Evolutionary conservation across 2,329 filamentous ascomycete species (phyloP), one percentile per base, ranked within the genome.

Genomic region (Verticillium klebahnii): DNA sequence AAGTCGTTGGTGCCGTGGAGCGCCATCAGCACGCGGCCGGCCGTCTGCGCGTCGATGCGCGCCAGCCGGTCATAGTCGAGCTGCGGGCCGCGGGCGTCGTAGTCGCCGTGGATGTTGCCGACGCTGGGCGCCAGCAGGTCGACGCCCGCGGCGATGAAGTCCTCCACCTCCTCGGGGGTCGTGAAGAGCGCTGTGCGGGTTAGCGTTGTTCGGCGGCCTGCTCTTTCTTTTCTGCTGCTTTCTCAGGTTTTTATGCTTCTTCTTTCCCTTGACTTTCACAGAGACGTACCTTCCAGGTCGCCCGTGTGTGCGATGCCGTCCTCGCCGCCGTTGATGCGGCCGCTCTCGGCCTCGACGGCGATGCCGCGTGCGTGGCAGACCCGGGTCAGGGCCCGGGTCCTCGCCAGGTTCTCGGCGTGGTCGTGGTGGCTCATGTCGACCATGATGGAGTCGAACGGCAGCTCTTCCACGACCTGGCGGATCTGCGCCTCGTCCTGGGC

Each of bases 391-490:
- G 89, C 84, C 60, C 78, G 79, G 17, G 88, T 91, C 70, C 82
- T 79, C 1, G 79, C 76, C 54, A 92, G 77, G 69, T 91, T 92
- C 76, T 91, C 88, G 59, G 82, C 86, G 67, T 86, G 87, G 67
- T 89, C 87, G 70, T 89, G 87, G 71, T 91, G 89, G 62, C 81
- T 85, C 88, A 92, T 92, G 73, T 92, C 89, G 0, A 91, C 85
- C 89, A 92, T 91, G 70, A 92, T 90, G 60, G 80, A 83, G 71
- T 91, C 89, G 66, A 91, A 91, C 0, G 79, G 80, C 32, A 86
- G 76, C 3, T 23, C 11, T 62, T 82, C 78, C 0, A 85, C 85
- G 0, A 85, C 86, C 0, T 74, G 75, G 5, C 80, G 80, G 66
- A 89, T 86, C 56, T 86, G 80, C 61, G 81, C 80, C 19, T 84